phyloP scores from a whole-genome alignment of 441 rosid genomes.

The Sinapis alba region DNA sequence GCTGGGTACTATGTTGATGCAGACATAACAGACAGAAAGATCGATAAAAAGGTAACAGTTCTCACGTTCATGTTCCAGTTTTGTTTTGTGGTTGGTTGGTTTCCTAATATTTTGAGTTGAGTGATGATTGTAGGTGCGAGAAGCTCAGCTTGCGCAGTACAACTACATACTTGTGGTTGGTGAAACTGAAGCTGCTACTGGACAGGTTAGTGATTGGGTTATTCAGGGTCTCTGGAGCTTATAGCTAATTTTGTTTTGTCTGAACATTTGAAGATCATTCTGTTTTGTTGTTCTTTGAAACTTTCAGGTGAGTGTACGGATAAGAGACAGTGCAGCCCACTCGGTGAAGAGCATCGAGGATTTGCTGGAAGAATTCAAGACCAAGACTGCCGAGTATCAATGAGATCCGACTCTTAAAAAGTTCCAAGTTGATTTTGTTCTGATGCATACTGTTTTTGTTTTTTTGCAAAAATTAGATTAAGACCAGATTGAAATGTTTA shows the following conservation, averaged over 20 bases:
- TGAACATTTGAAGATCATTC: conserved; percentile 8
- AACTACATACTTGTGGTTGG: conserved; percentile 96
- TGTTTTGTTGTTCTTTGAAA: neutral
- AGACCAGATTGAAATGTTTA: neutral
- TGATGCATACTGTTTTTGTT: neutral
- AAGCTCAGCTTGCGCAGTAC: conserved; percentile 97
- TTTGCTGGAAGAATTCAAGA: conserved; percentile 64
- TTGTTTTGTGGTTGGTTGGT: conserved; percentile 11
- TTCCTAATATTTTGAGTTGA: conserved; percentile 1
- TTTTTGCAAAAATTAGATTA: conserved; percentile 1
- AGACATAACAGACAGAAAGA: conserved; percentile 82
- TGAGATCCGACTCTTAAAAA: conserved; percentile 35
- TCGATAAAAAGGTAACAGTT: conserved; percentile 81
- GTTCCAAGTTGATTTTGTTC: conserved; percentile 1
- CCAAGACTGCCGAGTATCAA: conserved; percentile 64
- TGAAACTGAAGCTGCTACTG: conserved; percentile 76
- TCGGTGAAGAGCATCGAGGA: conserved; percentile 61
- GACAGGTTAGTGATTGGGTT: conserved; percentile 58
- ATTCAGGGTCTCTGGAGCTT: neutral
- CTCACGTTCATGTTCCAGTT: neutral
- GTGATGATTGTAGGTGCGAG: conserved; percentile 63
- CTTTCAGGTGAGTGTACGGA: conserved; percentile 82
- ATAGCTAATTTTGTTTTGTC: neutral
- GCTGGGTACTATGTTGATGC: conserved; percentile 89
- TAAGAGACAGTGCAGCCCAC: conserved; percentile 75